Evolutionary conservation across 495 filamentous ascomycete species (phyloP).

Genomic region (Staphylotrichum tortipilum): DNA sequence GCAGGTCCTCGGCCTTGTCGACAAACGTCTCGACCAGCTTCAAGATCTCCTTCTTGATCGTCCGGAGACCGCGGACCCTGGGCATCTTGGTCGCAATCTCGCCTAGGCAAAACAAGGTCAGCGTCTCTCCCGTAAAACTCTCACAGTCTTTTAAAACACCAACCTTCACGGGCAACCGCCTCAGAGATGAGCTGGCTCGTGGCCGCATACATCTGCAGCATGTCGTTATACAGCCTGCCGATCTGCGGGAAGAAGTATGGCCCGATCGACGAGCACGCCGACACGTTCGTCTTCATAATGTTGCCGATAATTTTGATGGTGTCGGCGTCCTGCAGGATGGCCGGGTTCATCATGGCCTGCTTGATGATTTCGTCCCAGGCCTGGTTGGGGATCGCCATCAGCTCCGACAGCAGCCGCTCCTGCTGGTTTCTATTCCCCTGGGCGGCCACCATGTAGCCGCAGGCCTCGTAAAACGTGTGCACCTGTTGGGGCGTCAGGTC

Average conservation of each 20-base stretch:
- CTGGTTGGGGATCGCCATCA: constrained; percentile 87
- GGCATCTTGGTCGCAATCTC: constrained; percentile 96
- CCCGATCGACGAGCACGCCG: constrained; percentile 90
- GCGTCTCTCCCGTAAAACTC: no score
- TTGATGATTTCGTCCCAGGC: constrained; percentile 94
- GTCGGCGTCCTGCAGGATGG: constrained; percentile 77
- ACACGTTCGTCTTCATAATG: constrained; percentile 99
- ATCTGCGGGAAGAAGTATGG: constrained; percentile 99
- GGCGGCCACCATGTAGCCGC: constrained; percentile 97
- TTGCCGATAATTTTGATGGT: constrained; percentile 98
- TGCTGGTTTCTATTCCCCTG: constrained; percentile 89
- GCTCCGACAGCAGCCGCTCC: constrained; percentile 79
- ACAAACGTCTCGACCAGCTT: constrained; percentile 98
- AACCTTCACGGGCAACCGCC: constrained; percentile 78
- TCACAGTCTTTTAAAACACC: constrained; percentile 15
- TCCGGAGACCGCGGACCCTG: constrained; percentile 85
- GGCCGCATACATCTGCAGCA: constrained; percentile 97
- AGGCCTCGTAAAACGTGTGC: constrained; percentile 98
- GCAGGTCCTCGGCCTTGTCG: constrained; percentile 91
- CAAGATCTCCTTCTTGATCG: constrained; percentile 98
- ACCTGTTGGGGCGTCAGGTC: constrained; percentile 95
- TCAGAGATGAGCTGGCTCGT: constrained; percentile 94
- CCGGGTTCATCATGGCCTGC: constrained; percentile 69
- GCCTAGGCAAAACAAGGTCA: constrained; percentile 42
- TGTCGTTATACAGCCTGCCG: constrained; percentile 93